Percentiles rank a stretch among this genome's conserved stretches.
phyloP scores from a whole-genome alignment of 305 asterid genomes.

The Fraxinus greggii region DNA sequence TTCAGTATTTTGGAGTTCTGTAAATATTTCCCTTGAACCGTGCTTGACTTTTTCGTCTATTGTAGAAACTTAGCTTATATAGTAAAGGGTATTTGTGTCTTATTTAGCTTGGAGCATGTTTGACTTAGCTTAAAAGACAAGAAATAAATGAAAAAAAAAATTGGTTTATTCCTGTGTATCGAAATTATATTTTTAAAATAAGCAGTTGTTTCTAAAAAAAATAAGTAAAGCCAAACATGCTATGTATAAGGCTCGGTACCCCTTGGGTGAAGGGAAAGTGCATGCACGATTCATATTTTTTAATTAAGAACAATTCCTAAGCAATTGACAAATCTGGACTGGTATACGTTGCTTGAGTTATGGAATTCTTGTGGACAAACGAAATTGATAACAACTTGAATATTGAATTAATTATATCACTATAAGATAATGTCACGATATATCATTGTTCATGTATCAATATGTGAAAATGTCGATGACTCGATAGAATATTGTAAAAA shows the following conservation, averaged over 20 bases:
- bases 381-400: neutral
- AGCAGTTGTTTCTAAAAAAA: neutral
- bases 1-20: constrained; percentile 20
- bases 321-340: neutral
- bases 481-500: neutral
- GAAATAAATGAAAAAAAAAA: neutral
- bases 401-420: neutral
- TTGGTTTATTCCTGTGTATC: neutral
- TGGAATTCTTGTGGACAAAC: neutral
- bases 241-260: neutral
- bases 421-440: neutral
- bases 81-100: neutral
- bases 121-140: neutral
- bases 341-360: neutral
- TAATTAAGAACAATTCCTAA: neutral
- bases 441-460: neutral
- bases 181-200: neutral
- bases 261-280: neutral
- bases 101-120: neutral
- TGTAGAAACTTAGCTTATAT: too few species aligned
- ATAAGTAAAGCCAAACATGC: neutral
- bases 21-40: constrained; percentile 10
- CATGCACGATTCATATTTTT: neutral
- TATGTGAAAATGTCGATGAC: neutral
- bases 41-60: too few species aligned